These are phyloP conservation scores for Lactifluus rugatus DNA, from an alignment of 768 basidiomycete species.

Conservation along the genomic window DNA sequence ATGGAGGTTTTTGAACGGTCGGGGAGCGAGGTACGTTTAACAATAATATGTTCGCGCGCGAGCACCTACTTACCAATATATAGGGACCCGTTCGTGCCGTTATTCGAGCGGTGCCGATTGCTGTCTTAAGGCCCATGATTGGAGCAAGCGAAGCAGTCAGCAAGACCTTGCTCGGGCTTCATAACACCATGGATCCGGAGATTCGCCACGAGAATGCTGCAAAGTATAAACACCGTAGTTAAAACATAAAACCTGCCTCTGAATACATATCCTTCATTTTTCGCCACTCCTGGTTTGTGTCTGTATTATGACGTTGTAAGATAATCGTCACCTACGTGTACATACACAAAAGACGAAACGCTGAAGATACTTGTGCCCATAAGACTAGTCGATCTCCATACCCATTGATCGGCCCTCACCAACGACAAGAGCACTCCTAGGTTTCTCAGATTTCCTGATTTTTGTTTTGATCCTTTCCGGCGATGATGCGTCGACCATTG, in stretches of 20 bases:
- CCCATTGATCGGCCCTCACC: constrained; percentile 85
- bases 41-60: neutral
- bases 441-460: constrained; percentile 59
- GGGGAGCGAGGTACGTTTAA: constrained; percentile 65
- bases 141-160: constrained; percentile 95
- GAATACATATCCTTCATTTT: neutral
- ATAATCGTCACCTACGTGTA: neutral
- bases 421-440: constrained; percentile 63
- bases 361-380: neutral
- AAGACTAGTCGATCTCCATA: constrained; percentile 70
- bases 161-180: constrained; percentile 88
- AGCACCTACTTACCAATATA: constrained; percentile 2
- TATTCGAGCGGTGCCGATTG: constrained; percentile 93
- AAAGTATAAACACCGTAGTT: constrained; percentile 81
- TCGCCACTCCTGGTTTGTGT: neutral
- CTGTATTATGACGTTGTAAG: neutral
- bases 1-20: constrained; percentile 98
- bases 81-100: constrained; percentile 92
- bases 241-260: neutral
- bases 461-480: constrained; percentile 58
- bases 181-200: constrained; percentile 86
- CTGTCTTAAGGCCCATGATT: constrained; percentile 96
- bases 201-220: constrained; percentile 76
- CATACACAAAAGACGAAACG: neutral
- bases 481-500: constrained; percentile 37